phyloP scores from a whole-genome alignment of 2,329 filamentous ascomycete genomes.

The Aspergillus tanneri region DNA sequence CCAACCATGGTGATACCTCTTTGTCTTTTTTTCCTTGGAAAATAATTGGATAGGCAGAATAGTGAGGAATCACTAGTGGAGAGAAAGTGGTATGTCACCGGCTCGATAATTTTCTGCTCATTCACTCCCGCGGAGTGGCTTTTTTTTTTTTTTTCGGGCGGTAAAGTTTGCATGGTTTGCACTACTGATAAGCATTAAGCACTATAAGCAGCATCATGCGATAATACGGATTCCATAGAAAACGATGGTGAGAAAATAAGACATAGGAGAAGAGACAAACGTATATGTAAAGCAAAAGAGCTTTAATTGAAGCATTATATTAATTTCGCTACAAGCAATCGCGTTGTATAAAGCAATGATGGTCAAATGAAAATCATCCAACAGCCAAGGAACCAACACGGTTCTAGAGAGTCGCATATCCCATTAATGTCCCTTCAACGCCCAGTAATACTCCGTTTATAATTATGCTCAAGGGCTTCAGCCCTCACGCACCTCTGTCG shows the following conservation, averaged over 20 bases:
- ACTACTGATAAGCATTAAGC: constrained; percentile 27
- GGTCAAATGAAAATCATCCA: background rate
- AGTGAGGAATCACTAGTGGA: background rate
- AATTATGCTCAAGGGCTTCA: too few species aligned
- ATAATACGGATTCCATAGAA: background rate
- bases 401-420: background rate
- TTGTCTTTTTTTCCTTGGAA: constrained; percentile 7
- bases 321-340: background rate
- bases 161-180: constrained; percentile 35
- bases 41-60: background rate
- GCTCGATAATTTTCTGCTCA: constrained; percentile 12
- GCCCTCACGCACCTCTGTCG: constrained; percentile 21
- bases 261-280: background rate
- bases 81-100: constrained; percentile 2
- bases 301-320: background rate
- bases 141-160: constrained; percentile 22
- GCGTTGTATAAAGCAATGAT: background rate
- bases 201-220: too few species aligned
- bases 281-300: background rate
- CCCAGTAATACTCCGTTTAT: too few species aligned
- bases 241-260: background rate
- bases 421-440: constrained; percentile 1
- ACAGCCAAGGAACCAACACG: background rate
- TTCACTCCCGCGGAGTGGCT: constrained; percentile 11
- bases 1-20: constrained; percentile 36